Percentiles rank a stretch among this genome's conserved stretches.
phyloP scores from a whole-genome alignment of 179 eudicot genomes.

The Patellifolia procumbens region DNA sequence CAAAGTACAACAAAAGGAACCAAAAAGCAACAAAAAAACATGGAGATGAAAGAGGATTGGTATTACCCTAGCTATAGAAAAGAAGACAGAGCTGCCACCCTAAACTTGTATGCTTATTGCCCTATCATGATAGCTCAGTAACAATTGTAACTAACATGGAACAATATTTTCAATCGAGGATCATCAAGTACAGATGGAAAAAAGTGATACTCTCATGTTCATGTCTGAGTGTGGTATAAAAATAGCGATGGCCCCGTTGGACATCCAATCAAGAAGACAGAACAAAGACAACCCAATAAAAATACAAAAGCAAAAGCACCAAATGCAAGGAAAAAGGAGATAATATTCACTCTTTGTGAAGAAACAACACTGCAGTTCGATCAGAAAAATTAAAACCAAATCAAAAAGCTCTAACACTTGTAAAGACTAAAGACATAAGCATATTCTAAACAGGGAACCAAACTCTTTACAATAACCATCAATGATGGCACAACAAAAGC shows the following conservation, averaged over 20 bases:
- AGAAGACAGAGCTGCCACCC: constrained; percentile 1
- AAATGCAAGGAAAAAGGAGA: constrained; percentile 37
- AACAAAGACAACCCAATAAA: constrained; percentile 25
- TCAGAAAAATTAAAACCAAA: constrained; percentile 29
- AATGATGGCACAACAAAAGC: constrained; percentile 34
- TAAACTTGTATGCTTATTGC: constrained; percentile 13
- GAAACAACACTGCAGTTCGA: constrained; percentile 49
- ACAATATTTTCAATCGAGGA: constrained; percentile 25
- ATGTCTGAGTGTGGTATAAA: constrained; percentile 15
- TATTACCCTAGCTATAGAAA: constrained; percentile 11
- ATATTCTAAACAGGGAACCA: constrained; percentile 34
- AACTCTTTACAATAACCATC: constrained; percentile 30
- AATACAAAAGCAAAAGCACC: constrained; percentile 36
- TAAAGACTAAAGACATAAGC: constrained; percentile 30
- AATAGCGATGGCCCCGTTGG: constrained; percentile 16
- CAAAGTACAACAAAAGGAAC: constrained; percentile 15
- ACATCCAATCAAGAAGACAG: constrained; percentile 33
- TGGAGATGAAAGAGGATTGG: not conserved
- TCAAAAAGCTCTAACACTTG: constrained; percentile 35
- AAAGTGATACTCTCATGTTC: constrained; percentile 19
- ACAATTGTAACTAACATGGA: constrained; percentile 24
- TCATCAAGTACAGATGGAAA: constrained; percentile 27
- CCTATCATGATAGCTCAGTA: constrained; percentile 25
- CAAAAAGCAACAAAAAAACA: constrained; percentile 11
- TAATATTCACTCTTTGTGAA: constrained; percentile 41